Base-by-base conservation (phyloP, 1,284 basidiomycete species). In the Wolfiporia cocos region DNA sequence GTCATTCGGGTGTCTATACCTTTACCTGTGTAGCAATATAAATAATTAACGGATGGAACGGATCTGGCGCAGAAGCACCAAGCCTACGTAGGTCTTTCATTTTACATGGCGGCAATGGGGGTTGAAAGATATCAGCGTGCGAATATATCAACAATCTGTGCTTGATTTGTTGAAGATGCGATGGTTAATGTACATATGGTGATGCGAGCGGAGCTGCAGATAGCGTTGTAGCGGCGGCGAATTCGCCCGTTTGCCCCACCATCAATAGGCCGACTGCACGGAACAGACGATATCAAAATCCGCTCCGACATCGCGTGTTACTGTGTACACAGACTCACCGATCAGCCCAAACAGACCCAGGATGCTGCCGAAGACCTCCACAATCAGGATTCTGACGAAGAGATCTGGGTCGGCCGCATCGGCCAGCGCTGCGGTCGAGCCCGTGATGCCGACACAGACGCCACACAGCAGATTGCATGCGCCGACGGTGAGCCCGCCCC, bases 361-460 rank as follows among this genome's bases (percentile, higher is more conserved):
- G 49, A 94, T 90, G 54, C 89, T 92, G 46, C 91, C 92, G 59
- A 96, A 96, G 42, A 96, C 92, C 59, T 96, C 93, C 1, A 95
- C 86, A 44, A 97, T 84, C 44, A 96, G 78, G 48, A 96, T 90
- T 67, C 94, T 95, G 63, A 96, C 92, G 56, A 97, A 96, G 22
- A 96, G 65, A 42, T 83, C 78, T 4, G 92, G 91, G 64, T 97
- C 92, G 14, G 93, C 87, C 17, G 93, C 93, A 59, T 97, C 93
- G 12, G 89, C 82, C 34, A 96, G 69, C 0, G 93, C 93, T 11
- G 92, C 92, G 14, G 90, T 95, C 2, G 91, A 89, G 2, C 93
- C 93, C 2, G 89, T 91, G 54, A 96, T 77, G 21, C 93, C 93
- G 40, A 96, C 93, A 14, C 81, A 86, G 47, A 95, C 67, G 53